Conservation (phyloP, 2,329 filamentous ascomycete genomes). For the Fusarium bulbicola region DNA sequence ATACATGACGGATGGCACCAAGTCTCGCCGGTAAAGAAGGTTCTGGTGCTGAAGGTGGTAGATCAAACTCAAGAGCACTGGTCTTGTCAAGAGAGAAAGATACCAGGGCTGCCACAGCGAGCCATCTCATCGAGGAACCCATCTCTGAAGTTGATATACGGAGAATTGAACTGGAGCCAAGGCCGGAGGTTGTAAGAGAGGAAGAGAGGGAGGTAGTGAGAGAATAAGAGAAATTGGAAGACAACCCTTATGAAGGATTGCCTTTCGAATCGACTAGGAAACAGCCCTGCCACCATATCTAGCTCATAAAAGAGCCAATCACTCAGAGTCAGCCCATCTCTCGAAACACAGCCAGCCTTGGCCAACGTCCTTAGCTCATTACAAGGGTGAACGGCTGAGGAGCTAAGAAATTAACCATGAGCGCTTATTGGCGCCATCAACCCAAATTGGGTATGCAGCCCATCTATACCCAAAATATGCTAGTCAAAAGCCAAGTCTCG, state of each 20-base stretch:
- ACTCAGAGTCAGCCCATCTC: not conserved
- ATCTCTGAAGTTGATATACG: not conserved
- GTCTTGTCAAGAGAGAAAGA: conserved; percentile 12
- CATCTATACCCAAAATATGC: not conserved
- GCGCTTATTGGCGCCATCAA: conserved; percentile 3
- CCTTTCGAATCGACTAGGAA: not conserved
- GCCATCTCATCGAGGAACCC: conserved; percentile 22
- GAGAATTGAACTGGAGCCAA: not conserved
- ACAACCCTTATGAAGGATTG: not conserved
- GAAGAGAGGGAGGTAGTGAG: not conserved
- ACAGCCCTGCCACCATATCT: conserved; percentile 11
- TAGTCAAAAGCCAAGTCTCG: not conserved
- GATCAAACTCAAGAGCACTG: conserved; percentile 11
- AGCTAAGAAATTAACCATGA: conserved; percentile 4
- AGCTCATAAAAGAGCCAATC: not conserved
- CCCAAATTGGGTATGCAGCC: not conserved
- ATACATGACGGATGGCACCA: not conserved
- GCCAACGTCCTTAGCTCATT: not conserved
- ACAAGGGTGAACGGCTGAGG: not conserved
- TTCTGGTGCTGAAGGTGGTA: conserved; percentile 18
- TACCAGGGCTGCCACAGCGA: conserved; percentile 10
- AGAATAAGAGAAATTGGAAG: not conserved
- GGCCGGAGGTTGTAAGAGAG: not conserved
- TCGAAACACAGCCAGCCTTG: conserved; percentile 8
- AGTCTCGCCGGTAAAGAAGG: conserved; percentile 12